Conservation (phyloP, 495 filamentous ascomycete genomes). For the Daldinia loculata region DNA sequence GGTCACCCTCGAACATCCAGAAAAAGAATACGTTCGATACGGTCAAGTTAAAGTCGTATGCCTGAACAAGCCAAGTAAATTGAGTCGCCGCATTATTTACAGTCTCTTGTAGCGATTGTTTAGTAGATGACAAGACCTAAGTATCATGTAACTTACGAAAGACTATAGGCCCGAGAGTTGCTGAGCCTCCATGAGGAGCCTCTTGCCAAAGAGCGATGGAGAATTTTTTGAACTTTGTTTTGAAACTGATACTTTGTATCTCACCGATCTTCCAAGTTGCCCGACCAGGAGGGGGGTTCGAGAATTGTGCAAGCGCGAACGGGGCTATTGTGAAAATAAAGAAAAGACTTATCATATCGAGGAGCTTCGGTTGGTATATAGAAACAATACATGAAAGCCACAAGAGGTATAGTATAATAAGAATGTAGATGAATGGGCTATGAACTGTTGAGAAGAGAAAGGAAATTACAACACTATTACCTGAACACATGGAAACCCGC, state of each 20-base stretch:
- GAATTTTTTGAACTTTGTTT: constrained; percentile 19
- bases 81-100: constrained; percentile 10
- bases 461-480: neutral
- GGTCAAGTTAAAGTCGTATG: constrained; percentile 18
- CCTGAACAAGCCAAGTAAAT: constrained; percentile 26
- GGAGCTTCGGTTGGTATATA: neutral
- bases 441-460: neutral
- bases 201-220: constrained; percentile 40
- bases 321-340: neutral
- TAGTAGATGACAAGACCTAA: neutral
- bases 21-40: constrained; percentile 21
- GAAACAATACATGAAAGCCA: neutral
- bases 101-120: constrained; percentile 12
- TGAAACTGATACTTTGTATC: constrained; percentile 25
- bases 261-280: constrained; percentile 29
- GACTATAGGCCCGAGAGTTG: constrained; percentile 17
- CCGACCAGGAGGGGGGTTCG: constrained; percentile 2
- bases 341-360: neutral
- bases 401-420: neutral
- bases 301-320: constrained; percentile 6
- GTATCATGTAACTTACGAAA: constrained; percentile 6
- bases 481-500: neutral
- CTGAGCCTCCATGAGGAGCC: neutral
- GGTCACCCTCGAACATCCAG: constrained; percentile 20
- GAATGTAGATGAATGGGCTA: neutral